phyloP scores from a whole-genome alignment of 352 stramenopile species.

The Phytopythium montanum region DNA sequence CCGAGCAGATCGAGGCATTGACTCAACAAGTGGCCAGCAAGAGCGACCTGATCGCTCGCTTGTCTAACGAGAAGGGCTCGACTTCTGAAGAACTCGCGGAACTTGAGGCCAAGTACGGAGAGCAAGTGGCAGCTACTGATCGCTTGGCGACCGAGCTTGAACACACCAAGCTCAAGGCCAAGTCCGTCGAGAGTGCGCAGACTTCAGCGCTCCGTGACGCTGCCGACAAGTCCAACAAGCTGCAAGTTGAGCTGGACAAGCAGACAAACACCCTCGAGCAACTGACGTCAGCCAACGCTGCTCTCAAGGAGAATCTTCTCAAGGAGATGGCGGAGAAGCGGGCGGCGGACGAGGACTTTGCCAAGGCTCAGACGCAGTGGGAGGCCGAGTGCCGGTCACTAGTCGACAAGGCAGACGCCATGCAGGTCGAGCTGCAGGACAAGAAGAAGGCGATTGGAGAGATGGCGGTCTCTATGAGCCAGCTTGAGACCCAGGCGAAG shows the following conservation, averaged over 20 bases:
- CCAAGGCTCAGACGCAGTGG: slow-evolving; percentile 15
- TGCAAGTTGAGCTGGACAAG: background rate
- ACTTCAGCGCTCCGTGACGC: background rate
- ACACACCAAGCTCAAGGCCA: background rate
- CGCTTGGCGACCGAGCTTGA: background rate
- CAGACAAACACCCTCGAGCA: background rate
- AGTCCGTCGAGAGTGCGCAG: background rate
- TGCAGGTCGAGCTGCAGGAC: background rate
- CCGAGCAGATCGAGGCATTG: background rate
- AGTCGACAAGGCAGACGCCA: slow-evolving; percentile 2
- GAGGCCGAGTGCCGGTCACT: slow-evolving; percentile 18
- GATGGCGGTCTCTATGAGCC: background rate
- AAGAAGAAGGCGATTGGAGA: background rate
- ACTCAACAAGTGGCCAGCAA: background rate
- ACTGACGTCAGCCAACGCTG: background rate
- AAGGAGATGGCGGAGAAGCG: slow-evolving; percentile 25
- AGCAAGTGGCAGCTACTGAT: background rate
- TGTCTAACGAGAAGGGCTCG: background rate
- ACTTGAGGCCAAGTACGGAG: background rate
- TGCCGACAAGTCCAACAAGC: background rate
- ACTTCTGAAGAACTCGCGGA: background rate
- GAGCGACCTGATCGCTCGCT: background rate
- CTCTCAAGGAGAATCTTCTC: slow-evolving; percentile 14
- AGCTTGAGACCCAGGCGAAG: background rate
- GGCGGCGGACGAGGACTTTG: slow-evolving; percentile 19